Conservation (phyloP, 306 rosid species). For the cucumber (Cucumis sativus) region DNA sequence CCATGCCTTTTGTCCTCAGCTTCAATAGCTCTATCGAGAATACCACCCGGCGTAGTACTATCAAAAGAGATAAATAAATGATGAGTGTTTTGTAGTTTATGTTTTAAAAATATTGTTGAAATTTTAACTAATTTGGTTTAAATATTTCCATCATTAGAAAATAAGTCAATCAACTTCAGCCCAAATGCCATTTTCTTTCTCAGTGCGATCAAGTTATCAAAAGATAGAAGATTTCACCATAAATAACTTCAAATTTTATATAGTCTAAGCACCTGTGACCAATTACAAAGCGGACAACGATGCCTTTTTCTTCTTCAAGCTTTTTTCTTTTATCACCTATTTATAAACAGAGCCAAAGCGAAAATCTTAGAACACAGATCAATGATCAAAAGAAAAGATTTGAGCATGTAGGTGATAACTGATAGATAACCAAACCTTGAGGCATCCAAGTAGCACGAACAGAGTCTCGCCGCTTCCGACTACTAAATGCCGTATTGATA, state of each 20-base stretch:
- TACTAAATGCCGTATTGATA: conserved; percentile 48
- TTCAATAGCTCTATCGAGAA: conserved; percentile 47
- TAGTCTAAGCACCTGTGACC: conserved; percentile 37
- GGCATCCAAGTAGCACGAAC: conserved; percentile 58
- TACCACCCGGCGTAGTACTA: conserved; percentile 55
- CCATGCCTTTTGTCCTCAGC: conserved; percentile 42
- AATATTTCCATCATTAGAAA: not conserved
- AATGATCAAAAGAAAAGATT: not conserved
- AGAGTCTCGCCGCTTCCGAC: conserved; percentile 50
- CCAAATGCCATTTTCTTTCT: not conserved
- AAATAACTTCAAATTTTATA: conserved; percentile 2
- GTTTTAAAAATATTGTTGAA: not conserved
- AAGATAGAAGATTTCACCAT: not conserved
- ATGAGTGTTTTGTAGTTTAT: not conserved
- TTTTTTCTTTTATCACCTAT: conserved; percentile 38
- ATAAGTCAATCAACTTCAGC: not conserved
- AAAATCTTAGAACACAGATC: not conserved
- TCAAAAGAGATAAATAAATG: not conserved
- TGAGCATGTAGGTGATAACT: not conserved
- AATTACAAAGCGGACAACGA: conserved; percentile 39
- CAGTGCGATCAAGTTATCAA: not conserved
- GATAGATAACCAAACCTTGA: conserved; percentile 24
- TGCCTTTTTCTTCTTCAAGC: conserved; percentile 49
- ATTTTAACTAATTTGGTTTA: not conserved
- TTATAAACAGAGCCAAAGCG: not conserved